Evolutionary conservation across 345 rosid genomes (phyloP).

Genomic region (Kernera saxatilis): DNA sequence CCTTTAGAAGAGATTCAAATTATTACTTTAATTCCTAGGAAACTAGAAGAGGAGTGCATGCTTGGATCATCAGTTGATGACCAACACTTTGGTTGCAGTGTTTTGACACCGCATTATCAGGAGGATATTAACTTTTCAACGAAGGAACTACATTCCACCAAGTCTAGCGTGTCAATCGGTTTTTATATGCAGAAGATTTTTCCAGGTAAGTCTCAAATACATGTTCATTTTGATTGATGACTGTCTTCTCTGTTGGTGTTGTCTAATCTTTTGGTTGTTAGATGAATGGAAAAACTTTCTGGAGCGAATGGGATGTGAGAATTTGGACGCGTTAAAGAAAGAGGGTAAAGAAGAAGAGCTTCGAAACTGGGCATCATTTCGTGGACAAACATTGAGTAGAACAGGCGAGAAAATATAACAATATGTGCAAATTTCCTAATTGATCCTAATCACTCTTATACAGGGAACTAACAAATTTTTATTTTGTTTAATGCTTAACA

Average conservation of each 20-base stretch:
- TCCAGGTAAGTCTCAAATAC: slow-evolving; percentile 50
- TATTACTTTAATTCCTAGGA: not conserved
- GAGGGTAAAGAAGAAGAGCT: slow-evolving; percentile 56
- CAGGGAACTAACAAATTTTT: not conserved
- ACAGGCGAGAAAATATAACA: slow-evolving; percentile 48
- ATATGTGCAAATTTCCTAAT: not conserved
- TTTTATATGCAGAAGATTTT: slow-evolving; percentile 80
- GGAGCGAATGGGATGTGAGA: slow-evolving; percentile 73
- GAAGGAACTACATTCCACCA: slow-evolving; percentile 64
- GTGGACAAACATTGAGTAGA: slow-evolving; percentile 93
- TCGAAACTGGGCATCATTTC: slow-evolving; percentile 89
- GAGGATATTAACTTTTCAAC: slow-evolving; percentile 78
- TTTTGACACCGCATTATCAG: slow-evolving; percentile 80
- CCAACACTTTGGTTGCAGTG: slow-evolving; percentile 46
- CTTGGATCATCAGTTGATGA: slow-evolving; percentile 13
- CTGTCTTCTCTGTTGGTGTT: not conserved
- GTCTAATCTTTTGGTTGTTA: slow-evolving; percentile 20
- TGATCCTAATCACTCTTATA: not conserved
- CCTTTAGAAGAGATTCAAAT: not conserved
- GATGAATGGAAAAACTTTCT: slow-evolving; percentile 94
- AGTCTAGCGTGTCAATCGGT: slow-evolving; percentile 71
- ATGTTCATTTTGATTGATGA: not conserved
- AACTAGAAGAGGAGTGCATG: not conserved
- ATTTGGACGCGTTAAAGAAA: slow-evolving; percentile 41
- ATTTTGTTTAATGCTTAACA: slow-evolving; percentile 24